Evolutionary conservation across 345 rosid genomes (phyloP), one percentile per base, ranked within the genome.

Genomic region (Euphorbia tirucalli): DNA sequence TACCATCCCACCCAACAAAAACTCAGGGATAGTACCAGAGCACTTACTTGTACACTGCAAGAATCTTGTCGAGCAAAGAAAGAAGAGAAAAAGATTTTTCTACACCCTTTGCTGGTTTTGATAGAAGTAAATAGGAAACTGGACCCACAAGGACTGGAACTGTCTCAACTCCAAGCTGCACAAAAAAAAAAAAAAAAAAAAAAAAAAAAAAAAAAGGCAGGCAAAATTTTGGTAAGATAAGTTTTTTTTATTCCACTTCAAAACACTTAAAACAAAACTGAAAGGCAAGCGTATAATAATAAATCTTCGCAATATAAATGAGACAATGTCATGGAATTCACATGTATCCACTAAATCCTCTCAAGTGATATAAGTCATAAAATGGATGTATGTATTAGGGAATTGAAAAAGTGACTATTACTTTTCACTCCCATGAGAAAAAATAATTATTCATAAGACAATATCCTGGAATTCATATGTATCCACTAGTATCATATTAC

Each of bases 51-150:
- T 94, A 92, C 77, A 94, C 49, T 3, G 97, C 92, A 77, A 94
- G 92, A 71, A 94, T 87, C 74, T 89, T 90, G 81, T 80, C 89
- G 48, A 94, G 84, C 66, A 94, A 87, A 54, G 98, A 94, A 52
- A 94, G 95, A 81, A 90, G 87, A 74, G 85, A 76, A 59, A 90
- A 93, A 64, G 82, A 84, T 84, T 91, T 91, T 68, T 92, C 93
- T 69, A 92, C 93, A 68, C 95, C 96, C 90, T 93, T 93, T 56
- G 92, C 93, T 74, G 90, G 96, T 83, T 93, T 93, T 24, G 98
- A 91, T 43, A 93, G 93, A 83, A 93, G 77, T 87, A 93, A 80
- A 86, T 91, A 94, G 37, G 97, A 88, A 70, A 94, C 98, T 64
- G 98, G 98, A 56, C 98, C 98, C 73, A 91, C 73, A 74, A 93